These are phyloP conservation scores for Fusarium acutatum DNA, from an alignment of 2,329 filamentous ascomycete species.

Conservation along the genomic window DNA sequence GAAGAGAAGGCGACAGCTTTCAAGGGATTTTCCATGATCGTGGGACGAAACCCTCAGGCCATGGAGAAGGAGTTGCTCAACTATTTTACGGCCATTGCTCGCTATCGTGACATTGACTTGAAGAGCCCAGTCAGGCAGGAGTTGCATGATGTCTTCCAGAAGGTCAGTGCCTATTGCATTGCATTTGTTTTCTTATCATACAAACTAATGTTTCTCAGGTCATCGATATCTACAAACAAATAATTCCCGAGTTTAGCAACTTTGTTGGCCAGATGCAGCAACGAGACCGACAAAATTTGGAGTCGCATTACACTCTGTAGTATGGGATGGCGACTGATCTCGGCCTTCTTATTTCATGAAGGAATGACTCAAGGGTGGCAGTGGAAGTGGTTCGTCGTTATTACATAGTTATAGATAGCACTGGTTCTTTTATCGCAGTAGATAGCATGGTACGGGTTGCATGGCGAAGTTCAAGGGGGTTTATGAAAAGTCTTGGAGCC, in stretches of 20 bases:
- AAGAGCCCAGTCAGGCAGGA: conserved; percentile 70
- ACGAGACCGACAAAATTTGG: conserved; percentile 60
- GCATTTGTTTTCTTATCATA: neutral
- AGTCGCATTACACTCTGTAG: conserved; percentile 57
- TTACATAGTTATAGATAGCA: conserved; percentile 46
- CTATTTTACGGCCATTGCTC: conserved; percentile 86
- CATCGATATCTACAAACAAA: conserved; percentile 63
- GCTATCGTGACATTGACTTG: conserved; percentile 72
- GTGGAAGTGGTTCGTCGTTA: conserved; percentile 20
- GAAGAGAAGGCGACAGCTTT: conserved; percentile 96
- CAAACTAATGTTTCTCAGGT: conserved; percentile 48
- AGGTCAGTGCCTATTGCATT: conserved; percentile 61
- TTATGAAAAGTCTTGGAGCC: conserved; percentile 27
- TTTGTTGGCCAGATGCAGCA: conserved; percentile 62
- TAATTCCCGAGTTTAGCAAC: conserved; percentile 67
- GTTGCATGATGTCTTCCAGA: conserved; percentile 77
- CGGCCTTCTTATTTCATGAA: neutral
- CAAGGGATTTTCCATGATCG: conserved; percentile 85
- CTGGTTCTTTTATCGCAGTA: conserved; percentile 38
- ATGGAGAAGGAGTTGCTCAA: conserved; percentile 87
- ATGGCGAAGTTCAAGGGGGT: conserved; percentile 32
- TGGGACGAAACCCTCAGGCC: conserved; percentile 86
- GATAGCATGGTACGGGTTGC: conserved; percentile 39
- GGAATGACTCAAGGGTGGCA: conserved; percentile 11
- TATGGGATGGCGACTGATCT: neutral